A percentile compares a stretch with the other conserved stretches of the same genome.
phyloP scores from a whole-genome alignment of 2,329 filamentous ascomycete species.

The Aurifilum marmelostoma region DNA sequence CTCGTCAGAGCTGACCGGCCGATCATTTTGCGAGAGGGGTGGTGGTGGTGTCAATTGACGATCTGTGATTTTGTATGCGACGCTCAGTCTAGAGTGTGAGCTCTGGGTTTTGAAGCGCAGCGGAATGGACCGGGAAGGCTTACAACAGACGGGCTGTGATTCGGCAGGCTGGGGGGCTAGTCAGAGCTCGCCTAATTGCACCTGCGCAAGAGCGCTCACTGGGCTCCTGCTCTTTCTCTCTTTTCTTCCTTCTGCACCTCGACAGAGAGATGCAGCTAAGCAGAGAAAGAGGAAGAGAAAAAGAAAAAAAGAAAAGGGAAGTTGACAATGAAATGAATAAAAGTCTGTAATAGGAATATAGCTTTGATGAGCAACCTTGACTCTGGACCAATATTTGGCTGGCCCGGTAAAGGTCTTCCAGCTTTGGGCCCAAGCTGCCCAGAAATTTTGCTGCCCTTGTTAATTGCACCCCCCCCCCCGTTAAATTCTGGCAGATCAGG shows the following conservation, averaged over 20 bases:
- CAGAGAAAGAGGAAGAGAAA: neutral
- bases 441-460: neutral
- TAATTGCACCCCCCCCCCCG: neutral
- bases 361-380: neutral
- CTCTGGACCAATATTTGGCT: neutral
- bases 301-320: too few species aligned
- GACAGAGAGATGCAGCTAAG: neutral
- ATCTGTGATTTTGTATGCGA: slow-evolving; percentile 38
- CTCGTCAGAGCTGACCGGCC: slow-evolving; percentile 63
- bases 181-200: slow-evolving; percentile 13
- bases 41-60: slow-evolving; percentile 56
- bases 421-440: neutral
- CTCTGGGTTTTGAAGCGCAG: slow-evolving; percentile 32
- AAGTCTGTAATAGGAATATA: neutral
- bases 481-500: neutral
- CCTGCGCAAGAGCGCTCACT: neutral
- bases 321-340: too few species aligned
- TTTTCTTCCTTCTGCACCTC: neutral
- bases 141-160: slow-evolving; percentile 27
- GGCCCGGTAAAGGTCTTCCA: neutral
- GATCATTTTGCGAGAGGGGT: slow-evolving; percentile 61
- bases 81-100: slow-evolving; percentile 32
- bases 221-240: neutral
- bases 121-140: slow-evolving; percentile 24
- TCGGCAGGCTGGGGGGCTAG: slow-evolving; percentile 16